phyloP scores from a whole-genome alignment of 164 flowering plant species.

The Annona cherimola region DNA sequence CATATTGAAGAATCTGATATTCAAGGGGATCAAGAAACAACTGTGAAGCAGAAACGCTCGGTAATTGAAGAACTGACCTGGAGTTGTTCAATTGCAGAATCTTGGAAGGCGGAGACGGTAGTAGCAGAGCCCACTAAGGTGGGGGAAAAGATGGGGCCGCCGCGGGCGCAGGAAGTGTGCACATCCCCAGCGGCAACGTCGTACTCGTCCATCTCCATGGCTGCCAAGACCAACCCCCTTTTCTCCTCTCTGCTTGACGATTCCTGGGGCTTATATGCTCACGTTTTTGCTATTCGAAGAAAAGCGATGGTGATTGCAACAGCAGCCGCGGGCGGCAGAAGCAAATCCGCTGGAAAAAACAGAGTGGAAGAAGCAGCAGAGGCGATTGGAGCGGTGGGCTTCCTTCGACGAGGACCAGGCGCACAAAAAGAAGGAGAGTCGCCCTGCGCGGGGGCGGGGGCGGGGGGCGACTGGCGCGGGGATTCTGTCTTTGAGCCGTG shows the following conservation, averaged over 20 bases:
- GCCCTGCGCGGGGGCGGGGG: no score
- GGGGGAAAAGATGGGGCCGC: conserved; percentile 61
- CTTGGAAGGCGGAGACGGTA: conserved; percentile 34
- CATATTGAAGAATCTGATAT: not conserved
- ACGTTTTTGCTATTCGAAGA: no score
- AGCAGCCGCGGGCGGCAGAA: no score
- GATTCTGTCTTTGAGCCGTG: no score
- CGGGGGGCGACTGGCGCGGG: no score
- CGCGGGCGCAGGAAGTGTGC: conserved; percentile 41
- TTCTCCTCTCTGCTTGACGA: not conserved
- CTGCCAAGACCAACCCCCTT: not conserved
- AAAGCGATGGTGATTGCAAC: no score
- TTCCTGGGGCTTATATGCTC: no score
- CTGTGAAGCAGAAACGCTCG: not conserved
- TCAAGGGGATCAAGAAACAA: not conserved
- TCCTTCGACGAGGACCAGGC: no score
- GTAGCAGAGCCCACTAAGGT: conserved; percentile 52
- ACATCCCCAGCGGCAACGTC: not conserved
- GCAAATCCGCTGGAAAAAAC: not conserved
- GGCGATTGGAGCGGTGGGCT: no score
- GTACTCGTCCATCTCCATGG: not conserved
- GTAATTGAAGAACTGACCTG: conserved; percentile 26
- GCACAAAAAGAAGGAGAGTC: no score
- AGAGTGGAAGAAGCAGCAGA: not conserved
- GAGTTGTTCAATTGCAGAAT: conserved; percentile 30